A percentile compares a stretch with the other conserved stretches of the same genome.
Conservation (phyloP, 768 basidiomycete genomes). For the Serendipita sp. region DNA sequence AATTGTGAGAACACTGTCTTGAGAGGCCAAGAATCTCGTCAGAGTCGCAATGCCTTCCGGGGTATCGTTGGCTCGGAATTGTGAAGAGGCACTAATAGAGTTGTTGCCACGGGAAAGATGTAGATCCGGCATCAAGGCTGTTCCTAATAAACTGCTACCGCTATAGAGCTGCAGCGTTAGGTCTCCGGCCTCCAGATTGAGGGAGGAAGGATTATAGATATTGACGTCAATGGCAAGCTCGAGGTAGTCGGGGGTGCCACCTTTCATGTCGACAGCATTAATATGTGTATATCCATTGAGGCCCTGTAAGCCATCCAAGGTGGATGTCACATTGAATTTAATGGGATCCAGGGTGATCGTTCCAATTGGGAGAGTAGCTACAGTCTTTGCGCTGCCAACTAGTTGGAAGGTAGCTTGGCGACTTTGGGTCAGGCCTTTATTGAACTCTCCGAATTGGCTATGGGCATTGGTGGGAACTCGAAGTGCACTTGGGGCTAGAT, state of each 20-base stretch:
- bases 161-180: conserved; percentile 40
- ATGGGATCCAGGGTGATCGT: conserved; percentile 54
- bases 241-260: conserved; percentile 43
- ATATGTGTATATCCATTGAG: conserved; percentile 40
- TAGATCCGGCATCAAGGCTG: conserved; percentile 42
- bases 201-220: conserved; percentile 51
- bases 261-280: conserved; percentile 43
- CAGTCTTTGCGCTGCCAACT: conserved; percentile 39
- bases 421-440: background rate
- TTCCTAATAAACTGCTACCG: conserved; percentile 38
- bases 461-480: conserved; percentile 32
- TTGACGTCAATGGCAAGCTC: conserved; percentile 41
- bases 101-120: conserved; percentile 45
- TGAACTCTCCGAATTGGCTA: conserved; percentile 38
- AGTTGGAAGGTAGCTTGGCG: conserved; percentile 31
- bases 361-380: conserved; percentile 46
- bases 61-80: conserved; percentile 37
- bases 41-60: conserved; percentile 45
- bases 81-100: conserved; percentile 25
- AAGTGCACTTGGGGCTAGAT: conserved; percentile 37
- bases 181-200: conserved; percentile 45
- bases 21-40: conserved; percentile 47
- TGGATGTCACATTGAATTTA: conserved; percentile 50
- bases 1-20: conserved; percentile 36
- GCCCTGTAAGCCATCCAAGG: conserved; percentile 42